A percentile compares a stretch with the other conserved stretches of the same genome.
These are phyloP conservation scores for slime mould (Dictyostelium discoideum) DNA, from an alignment of 78 protist species.

Conservation along the genomic window DNA sequence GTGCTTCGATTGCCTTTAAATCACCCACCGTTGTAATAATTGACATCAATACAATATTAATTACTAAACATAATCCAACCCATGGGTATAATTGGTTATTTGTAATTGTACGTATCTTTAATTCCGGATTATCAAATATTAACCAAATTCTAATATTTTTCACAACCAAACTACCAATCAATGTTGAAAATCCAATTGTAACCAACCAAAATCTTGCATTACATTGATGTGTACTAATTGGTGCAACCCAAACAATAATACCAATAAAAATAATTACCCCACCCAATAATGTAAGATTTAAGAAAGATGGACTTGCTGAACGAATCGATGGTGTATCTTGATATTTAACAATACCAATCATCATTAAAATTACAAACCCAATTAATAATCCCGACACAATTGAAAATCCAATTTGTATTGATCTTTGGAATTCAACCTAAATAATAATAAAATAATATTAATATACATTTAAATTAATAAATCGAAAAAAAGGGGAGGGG, in stretches of 20 bases:
- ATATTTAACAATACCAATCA: background rate
- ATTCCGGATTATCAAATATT: conserved; percentile 58
- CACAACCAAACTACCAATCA: conserved; percentile 45
- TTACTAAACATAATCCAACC: background rate
- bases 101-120: conserved; percentile 12
- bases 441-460: background rate
- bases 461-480: no score
- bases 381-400: background rate
- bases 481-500: background rate
- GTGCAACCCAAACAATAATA: conserved; percentile 13
- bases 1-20: background rate
- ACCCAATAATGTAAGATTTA: background rate
- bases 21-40: conserved; percentile 8
- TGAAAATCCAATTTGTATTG: background rate
- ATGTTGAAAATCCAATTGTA: conserved; percentile 30
- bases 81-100: conserved; percentile 52
- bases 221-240: background rate
- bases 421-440: background rate
- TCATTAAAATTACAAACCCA: background rate
- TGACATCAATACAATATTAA: conserved; percentile 6
- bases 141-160: conserved; percentile 63
- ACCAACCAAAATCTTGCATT: conserved; percentile 48
- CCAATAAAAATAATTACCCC: conserved; percentile 32
- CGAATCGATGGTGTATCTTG: conserved; percentile 25
- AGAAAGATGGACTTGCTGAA: conserved; percentile 59